These are phyloP conservation scores for Diaporthe humulicola DNA, from an alignment of 2,329 filamentous ascomycete genomes.

Conservation along the genomic window DNA sequence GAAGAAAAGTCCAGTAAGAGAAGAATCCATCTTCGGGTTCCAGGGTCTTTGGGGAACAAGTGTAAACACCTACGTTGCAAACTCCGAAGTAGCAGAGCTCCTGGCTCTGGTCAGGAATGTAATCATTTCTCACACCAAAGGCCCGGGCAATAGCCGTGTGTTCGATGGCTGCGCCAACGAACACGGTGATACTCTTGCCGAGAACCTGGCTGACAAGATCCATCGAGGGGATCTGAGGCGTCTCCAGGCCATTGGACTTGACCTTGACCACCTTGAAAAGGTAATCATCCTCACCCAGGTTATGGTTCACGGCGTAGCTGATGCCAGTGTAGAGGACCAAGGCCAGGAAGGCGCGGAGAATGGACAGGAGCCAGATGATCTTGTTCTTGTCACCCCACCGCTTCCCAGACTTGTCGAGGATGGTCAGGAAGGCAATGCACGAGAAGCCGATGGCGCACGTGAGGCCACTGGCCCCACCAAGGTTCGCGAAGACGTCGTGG, in stretches of 20 bases:
- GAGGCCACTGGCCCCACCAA: slow-evolving; percentile 69
- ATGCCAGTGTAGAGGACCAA: slow-evolving; percentile 74
- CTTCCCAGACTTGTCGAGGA: slow-evolving; percentile 70
- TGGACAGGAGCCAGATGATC: slow-evolving; percentile 69
- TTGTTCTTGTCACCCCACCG: slow-evolving; percentile 71
- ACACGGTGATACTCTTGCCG: slow-evolving; percentile 68
- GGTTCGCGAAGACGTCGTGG: slow-evolving; percentile 68
- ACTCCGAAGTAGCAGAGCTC: slow-evolving; percentile 75
- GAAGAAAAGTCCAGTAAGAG: neutral
- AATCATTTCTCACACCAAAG: slow-evolving; percentile 73
- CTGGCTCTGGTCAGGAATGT: slow-evolving; percentile 74
- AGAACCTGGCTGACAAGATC: slow-evolving; percentile 67
- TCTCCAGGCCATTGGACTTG: slow-evolving; percentile 65
- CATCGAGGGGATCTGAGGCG: slow-evolving; percentile 61
- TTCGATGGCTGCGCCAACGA: slow-evolving; percentile 72
- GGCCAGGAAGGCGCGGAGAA: slow-evolving; percentile 71
- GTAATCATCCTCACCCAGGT: slow-evolving; percentile 54
- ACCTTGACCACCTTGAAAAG: slow-evolving; percentile 72
- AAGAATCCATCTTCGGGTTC: neutral
- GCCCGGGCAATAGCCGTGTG: slow-evolving; percentile 75
- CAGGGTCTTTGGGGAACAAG: neutral
- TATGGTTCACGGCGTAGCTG: slow-evolving; percentile 72
- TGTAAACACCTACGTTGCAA: slow-evolving; percentile 56
- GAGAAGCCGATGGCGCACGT: slow-evolving; percentile 72
- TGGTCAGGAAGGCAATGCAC: slow-evolving; percentile 66